Evolutionary conservation across 2,329 filamentous ascomycete genomes (phyloP).

Genomic region (Acrocalymma vagum): DNA sequence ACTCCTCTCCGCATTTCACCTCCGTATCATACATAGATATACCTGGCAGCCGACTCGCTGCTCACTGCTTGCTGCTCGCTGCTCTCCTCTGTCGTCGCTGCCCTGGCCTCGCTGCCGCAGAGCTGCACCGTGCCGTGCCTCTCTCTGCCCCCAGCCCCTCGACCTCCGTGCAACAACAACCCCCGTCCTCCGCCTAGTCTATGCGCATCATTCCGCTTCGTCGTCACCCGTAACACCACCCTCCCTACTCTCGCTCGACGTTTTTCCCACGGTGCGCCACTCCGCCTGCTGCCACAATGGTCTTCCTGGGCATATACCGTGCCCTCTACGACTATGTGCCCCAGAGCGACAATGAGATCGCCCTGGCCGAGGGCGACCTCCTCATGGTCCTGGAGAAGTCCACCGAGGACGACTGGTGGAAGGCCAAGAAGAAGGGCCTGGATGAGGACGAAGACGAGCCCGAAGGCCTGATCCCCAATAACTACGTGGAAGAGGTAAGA

Average conservation of each 20-base stretch:
- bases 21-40: too few relatives aligned
- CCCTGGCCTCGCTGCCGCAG: too few relatives aligned
- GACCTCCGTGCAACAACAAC: conserved; percentile 22
- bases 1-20: conserved; percentile 8
- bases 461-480: conserved; percentile 87
- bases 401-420: conserved; percentile 86
- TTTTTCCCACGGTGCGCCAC: conserved; percentile 20
- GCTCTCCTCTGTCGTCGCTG: too few relatives aligned
- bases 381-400: conserved; percentile 89
- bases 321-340: conserved; percentile 93
- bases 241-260: conserved; percentile 7
- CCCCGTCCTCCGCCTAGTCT: conserved; percentile 34
- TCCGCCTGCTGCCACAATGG: conserved; percentile 65
- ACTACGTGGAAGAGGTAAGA: conserved; percentile 92
- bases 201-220: conserved; percentile 32
- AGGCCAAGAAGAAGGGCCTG: conserved; percentile 84
- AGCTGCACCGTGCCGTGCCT: conserved; percentile 18
- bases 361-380: conserved; percentile 84
- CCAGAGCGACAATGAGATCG: conserved; percentile 84
- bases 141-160: conserved; percentile 31
- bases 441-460: conserved; percentile 90
- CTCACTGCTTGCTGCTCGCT: conserved; percentile 11
- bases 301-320: conserved; percentile 89
- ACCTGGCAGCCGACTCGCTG: conserved; percentile 2
- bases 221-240: conserved; percentile 24